Evolutionary conservation across 2,329 filamentous ascomycete species (phyloP).

Genomic region (Ophiostoma perfectum): DNA sequence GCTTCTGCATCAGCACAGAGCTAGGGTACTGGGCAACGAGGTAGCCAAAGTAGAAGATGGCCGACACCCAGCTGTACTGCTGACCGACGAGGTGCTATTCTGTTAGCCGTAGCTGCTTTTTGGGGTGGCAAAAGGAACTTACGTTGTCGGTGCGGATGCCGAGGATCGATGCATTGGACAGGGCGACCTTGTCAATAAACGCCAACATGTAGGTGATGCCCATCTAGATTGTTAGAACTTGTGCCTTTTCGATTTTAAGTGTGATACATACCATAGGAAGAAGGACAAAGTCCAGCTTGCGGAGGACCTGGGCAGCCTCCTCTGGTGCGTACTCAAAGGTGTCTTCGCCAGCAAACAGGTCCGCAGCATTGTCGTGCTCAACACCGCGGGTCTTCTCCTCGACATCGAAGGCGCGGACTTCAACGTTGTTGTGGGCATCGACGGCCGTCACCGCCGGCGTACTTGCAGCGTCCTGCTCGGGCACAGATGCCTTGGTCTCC

Average conservation of each 20-base stretch:
- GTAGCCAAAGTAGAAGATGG: conserved; percentile 42
- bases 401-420: neutral
- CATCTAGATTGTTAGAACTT: neutral
- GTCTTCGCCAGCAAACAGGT: neutral
- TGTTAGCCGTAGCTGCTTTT: neutral
- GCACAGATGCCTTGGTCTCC: neutral
- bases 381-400: neutral
- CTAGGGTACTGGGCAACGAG: conserved; percentile 38
- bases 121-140: neutral
- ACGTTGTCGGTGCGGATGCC: conserved; percentile 22
- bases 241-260: neutral
- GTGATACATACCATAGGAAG: neutral
- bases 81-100: conserved; percentile 29
- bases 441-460: neutral
- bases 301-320: neutral
- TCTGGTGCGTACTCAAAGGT: neutral
- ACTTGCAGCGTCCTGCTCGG: neutral
- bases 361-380: neutral
- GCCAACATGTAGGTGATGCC: conserved; percentile 18
- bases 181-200: conserved; percentile 22
- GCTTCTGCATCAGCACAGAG: conserved; percentile 38
- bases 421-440: neutral
- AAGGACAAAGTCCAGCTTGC: neutral
- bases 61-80: conserved; percentile 41
- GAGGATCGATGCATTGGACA: conserved; percentile 22